These are phyloP conservation scores for Pulveroboletus ravenelii DNA, from an alignment of 768 basidiomycete species.

Conservation along the genomic window DNA sequence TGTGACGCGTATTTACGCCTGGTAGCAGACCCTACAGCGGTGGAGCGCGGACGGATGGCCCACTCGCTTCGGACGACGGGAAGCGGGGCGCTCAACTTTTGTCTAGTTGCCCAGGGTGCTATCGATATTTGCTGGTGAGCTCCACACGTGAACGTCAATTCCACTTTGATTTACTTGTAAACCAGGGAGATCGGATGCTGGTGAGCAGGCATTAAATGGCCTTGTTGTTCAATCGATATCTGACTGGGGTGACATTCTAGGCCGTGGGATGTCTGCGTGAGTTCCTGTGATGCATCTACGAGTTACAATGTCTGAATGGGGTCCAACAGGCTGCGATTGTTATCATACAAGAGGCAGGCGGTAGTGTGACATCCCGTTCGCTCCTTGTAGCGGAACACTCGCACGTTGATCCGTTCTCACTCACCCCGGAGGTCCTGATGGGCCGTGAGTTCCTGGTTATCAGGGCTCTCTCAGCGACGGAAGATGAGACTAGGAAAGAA, in stretches of 20 bases:
- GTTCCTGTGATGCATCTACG: slow-evolving; percentile 15
- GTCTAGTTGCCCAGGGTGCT: slow-evolving; percentile 84
- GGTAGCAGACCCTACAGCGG: slow-evolving; percentile 54
- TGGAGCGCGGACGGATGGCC: slow-evolving; percentile 72
- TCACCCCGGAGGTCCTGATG: slow-evolving; percentile 64
- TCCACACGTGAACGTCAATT: not conserved
- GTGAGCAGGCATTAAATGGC: slow-evolving; percentile 28
- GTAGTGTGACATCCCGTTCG: slow-evolving; percentile 61
- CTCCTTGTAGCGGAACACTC: slow-evolving; percentile 35
- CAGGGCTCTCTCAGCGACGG: slow-evolving; percentile 56
- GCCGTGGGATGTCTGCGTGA: slow-evolving; percentile 83
- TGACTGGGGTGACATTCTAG: slow-evolving; percentile 20
- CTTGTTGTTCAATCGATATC: not conserved
- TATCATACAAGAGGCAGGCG: slow-evolving; percentile 86
- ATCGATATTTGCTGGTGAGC: slow-evolving; percentile 82
- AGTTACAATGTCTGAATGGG: not conserved
- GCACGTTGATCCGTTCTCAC: slow-evolving; percentile 42
- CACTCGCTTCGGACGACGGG: slow-evolving; percentile 81
- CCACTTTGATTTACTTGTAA: not conserved
- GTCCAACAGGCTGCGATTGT: slow-evolving; percentile 67
- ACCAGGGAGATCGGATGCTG: slow-evolving; percentile 76
- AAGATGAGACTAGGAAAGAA: slow-evolving; percentile 56
- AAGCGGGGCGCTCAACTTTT: slow-evolving; percentile 78
- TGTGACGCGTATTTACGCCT: slow-evolving; percentile 67
- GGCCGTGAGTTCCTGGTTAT: slow-evolving; percentile 79